Base-by-base conservation (phyloP, 75 land plant species). In the Larix kaempferi region DNA sequence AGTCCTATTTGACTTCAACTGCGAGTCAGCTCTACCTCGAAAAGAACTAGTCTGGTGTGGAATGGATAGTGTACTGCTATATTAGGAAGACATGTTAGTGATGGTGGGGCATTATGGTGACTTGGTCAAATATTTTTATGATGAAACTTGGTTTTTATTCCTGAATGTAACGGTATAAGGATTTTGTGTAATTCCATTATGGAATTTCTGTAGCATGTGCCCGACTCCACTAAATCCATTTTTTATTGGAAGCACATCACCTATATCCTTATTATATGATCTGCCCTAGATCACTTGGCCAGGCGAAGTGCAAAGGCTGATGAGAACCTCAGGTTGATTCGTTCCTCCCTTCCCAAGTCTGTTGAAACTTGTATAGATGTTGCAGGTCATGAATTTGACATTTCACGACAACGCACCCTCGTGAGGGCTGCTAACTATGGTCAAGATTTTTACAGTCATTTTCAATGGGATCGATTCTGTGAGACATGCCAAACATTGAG, bases 1-100 rank as follows among this genome's bases (percentile, higher is more conserved):
- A 71, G 78, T 85, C 39, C 52, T 95, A 8, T 78, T 89, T 35
- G 99, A 98, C 57, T 84, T 87, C 59, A 66, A 64, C 22, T 91
- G 99, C 25, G 91, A 95, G 98, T 90, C 96, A 63, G 86, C 91
- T 26, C 83, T 95, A 61, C 98, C 99, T 59, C 99, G 98, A 37
- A 94, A 95, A 49, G 96, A 98, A 74, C 86, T 98, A 7, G 88
- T 86, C 57, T 98, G 99, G 99, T 98, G 98, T 86, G 99, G 98
- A 73, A 74, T 88, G 82, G 99, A 98, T 72, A 95, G 91, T 80
- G 91, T 98, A 57, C 81, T 98, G 23, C 87, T 98, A 11, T 95
- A 95, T 81, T 98, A 96, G 98, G 96, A 98, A 74, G 98, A 95
- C 35, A 52, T 69, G 77, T 81, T 95, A 21, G 59, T 98, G 71